Percentiles rank a stretch among this genome's conserved stretches.
Evolutionary conservation across 2,329 filamentous ascomycete genomes (phyloP).

Genomic region (Xylaria sp.): DNA sequence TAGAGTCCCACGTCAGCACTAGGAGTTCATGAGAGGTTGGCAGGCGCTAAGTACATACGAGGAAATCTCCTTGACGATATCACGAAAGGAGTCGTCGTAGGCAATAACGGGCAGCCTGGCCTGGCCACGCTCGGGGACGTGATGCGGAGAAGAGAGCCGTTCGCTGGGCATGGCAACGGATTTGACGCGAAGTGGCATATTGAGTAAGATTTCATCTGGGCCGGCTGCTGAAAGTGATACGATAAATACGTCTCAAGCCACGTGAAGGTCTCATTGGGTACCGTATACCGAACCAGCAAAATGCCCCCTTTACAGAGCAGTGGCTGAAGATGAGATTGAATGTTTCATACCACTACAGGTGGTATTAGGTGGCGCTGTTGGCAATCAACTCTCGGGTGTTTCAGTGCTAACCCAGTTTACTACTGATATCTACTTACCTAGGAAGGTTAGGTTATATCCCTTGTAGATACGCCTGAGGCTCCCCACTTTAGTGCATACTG

Average conservation of each 20-base stretch:
- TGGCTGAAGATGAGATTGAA: conserved; percentile 5
- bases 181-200: conserved; percentile 56
- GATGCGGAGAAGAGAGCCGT: conserved; percentile 52
- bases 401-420: too few species aligned
- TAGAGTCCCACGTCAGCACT: conserved; percentile 46
- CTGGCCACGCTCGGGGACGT: conserved; percentile 40
- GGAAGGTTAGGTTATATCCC: too few species aligned
- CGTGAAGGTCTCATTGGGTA: conserved; percentile 5
- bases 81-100: conserved; percentile 68
- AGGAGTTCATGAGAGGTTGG: not conserved
- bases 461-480: too few species aligned
- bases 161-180: conserved; percentile 49
- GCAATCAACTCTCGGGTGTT: not conserved
- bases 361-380: not conserved
- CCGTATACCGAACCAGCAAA: conserved; percentile 2
- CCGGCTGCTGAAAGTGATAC: conserved; percentile 6
- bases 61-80: conserved; percentile 74
- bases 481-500: too few species aligned
- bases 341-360: conserved; percentile 14
- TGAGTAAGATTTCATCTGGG: conserved; percentile 21
- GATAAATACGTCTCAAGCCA: not conserved
- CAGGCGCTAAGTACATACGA: conserved; percentile 55
- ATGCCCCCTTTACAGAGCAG: conserved; percentile 5
- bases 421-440: too few species aligned
- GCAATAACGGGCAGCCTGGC: conserved; percentile 65